phyloP scores from a whole-genome alignment of 495 filamentous ascomycete species.

The Xylaria telfairii region DNA sequence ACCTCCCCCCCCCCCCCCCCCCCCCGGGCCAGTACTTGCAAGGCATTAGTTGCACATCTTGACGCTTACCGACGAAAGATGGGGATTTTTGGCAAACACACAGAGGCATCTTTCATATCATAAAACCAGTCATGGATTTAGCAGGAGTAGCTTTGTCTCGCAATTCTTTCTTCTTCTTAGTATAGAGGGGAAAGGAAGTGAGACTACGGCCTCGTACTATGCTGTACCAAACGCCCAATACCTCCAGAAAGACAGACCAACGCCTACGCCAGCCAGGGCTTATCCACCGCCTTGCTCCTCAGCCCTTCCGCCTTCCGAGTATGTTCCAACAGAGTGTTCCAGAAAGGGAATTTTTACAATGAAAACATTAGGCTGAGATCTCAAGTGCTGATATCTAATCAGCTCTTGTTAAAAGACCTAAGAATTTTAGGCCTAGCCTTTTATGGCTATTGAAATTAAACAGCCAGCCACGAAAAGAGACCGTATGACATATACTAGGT shows the following conservation, averaged over 20 bases:
- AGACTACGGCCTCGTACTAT: neutral
- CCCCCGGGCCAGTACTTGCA: too few species aligned
- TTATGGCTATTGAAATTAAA: neutral
- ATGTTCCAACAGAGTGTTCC: conserved; percentile 36
- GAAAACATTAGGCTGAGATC: conserved; percentile 14
- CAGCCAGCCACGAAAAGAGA: conserved; percentile 5
- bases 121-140: neutral
- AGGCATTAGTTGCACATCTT: neutral
- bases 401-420: neutral
- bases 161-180: conserved; percentile 13
- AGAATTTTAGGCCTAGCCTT: neutral
- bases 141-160: conserved; percentile 8
- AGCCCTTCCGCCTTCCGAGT: conserved; percentile 33
- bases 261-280: conserved; percentile 32
- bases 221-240: conserved; percentile 13
- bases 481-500: neutral
- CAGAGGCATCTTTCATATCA: neutral
- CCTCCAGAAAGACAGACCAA: conserved; percentile 21
- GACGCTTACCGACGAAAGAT: neutral
- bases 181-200: neutral
- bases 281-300: conserved; percentile 29
- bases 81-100: neutral
- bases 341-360: conserved; percentile 10
- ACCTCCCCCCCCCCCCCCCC: too few species aligned
- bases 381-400: neutral